These are phyloP conservation scores for Clonostachys solani DNA, from an alignment of 2,329 filamentous ascomycete species.

Conservation along the genomic window DNA sequence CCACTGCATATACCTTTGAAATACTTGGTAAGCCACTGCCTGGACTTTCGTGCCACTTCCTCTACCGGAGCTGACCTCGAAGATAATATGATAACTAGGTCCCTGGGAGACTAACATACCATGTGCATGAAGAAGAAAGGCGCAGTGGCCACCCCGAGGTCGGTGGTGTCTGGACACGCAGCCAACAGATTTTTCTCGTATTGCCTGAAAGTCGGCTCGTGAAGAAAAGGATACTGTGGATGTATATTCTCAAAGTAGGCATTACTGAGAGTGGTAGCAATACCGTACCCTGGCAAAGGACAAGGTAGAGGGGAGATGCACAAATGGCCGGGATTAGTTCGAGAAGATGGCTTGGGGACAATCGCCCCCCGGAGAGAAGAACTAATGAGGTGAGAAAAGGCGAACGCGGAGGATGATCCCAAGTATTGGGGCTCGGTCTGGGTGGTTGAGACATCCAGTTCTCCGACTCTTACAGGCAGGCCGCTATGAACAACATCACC, in stretches of 20 bases:
- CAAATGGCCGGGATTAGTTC: not conserved
- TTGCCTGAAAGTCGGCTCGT: too few species aligned
- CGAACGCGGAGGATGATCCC: conserved; percentile 17
- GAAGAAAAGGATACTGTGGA: too few species aligned
- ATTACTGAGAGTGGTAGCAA: too few species aligned
- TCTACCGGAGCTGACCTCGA: too few species aligned
- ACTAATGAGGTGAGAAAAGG: conserved; percentile 15
- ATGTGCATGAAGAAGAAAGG: not conserved
- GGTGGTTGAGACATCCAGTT: conserved; percentile 7
- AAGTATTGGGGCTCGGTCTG: conserved; percentile 16
- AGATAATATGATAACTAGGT: too few species aligned
- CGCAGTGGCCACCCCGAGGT: not conserved
- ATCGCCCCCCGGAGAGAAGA: not conserved
- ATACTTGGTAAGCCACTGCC: too few species aligned
- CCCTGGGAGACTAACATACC: not conserved
- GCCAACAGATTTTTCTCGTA: not conserved
- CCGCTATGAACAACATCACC: conserved; percentile 1
- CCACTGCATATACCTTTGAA: not conserved
- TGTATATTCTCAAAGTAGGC: too few species aligned
- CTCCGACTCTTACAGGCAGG: conserved; percentile 9
- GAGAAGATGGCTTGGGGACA: not conserved
- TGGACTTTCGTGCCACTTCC: too few species aligned
- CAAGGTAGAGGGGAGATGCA: too few species aligned
- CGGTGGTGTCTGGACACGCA: not conserved
- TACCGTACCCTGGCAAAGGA: too few species aligned